Evolutionary conservation across 495 filamentous ascomycete species (phyloP), one percentile per base, ranked within the genome.

Genomic region (Aspergillus mulundensis): DNA sequence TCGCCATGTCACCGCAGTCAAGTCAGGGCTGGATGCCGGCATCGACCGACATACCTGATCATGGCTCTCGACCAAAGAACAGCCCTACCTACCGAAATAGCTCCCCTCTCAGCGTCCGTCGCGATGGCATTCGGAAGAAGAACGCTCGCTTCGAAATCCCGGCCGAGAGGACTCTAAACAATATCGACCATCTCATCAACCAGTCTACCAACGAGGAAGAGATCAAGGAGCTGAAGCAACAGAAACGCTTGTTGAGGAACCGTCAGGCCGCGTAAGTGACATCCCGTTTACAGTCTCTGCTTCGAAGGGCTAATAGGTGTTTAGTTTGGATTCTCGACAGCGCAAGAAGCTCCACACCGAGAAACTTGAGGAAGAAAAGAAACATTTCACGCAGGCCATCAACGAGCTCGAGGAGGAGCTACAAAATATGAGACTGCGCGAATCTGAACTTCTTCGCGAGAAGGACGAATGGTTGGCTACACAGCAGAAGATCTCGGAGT

Each of bases 281-380:
- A 24, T 39, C 43, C 54, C 54, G 41, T 43, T 49, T 42, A 40
- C 49, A 41, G 42, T 43, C 46, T 63, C 66, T n/a, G 7, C 21
- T 50, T 42, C 14, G 0, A 5, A 38, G 46, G 14, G 36, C 80
- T 79, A 73, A 81, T 68, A 41, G 48, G 10, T 23, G n/a, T 15
- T 23, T 59, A 96, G 90, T 44, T 84, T 99, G 59, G 91, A 97
- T 74, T 97, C 95, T 25, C 87, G 94, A 59, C 94, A 97, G 70
- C 87, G 95, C 60, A 99, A 97, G 82, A 99, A 99, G 81, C 87
- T 92, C 70, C 93, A 99, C 74, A 97, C 94, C 23, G 93, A 97
- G 77, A 87, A 92, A 54, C 82, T 99, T 15, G 94, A 99, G 67
- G 89, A 95, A 66, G 91, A 97, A 74, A 95, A 96, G 82, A 96